A percentile compares a stretch with the other conserved stretches of the same genome.
Evolutionary conservation across 2,329 filamentous ascomycete genomes (phyloP).

Genomic region (Epichloe typhina): DNA sequence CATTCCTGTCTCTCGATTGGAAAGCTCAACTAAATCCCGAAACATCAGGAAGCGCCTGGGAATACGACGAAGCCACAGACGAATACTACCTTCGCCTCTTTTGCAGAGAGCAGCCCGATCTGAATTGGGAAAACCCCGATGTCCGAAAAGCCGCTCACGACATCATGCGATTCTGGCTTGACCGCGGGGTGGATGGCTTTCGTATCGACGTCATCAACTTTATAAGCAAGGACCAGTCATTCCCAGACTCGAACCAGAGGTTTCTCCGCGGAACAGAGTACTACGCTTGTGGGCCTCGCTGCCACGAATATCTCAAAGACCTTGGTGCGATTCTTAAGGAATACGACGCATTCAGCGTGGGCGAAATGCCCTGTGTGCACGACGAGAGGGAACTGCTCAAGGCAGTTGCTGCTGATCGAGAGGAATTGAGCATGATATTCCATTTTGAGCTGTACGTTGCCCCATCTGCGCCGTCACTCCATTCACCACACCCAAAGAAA

Average conservation of each 20-base stretch:
- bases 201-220: slow-evolving; percentile 57
- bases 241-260: slow-evolving; percentile 33
- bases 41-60: slow-evolving; percentile 26
- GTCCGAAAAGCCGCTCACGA: slow-evolving; percentile 54
- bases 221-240: slow-evolving; percentile 45
- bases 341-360: slow-evolving; percentile 38
- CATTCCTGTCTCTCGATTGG: background rate
- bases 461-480: background rate
- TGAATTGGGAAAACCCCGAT: slow-evolving; percentile 62
- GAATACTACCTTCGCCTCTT: slow-evolving; percentile 56
- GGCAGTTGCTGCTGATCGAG: slow-evolving; percentile 39
- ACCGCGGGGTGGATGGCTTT: slow-evolving; percentile 53
- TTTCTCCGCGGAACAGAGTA: slow-evolving; percentile 24
- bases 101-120: slow-evolving; percentile 56
- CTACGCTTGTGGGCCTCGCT: slow-evolving; percentile 40
- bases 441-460: slow-evolving; percentile 49
- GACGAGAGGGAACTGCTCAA: slow-evolving; percentile 29
- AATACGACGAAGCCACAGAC: slow-evolving; percentile 33
- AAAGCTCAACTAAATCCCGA: too few relatives aligned
- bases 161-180: slow-evolving; percentile 61
- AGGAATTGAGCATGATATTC: slow-evolving; percentile 60
- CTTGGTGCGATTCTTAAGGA: slow-evolving; percentile 30
- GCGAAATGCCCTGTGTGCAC: slow-evolving; percentile 35
- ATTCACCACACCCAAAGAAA: too few relatives aligned
- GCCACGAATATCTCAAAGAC: slow-evolving; percentile 33